A percentile compares a stretch with the other conserved stretches of the same genome.
phyloP scores from a whole-genome alignment of 2,329 filamentous ascomycete genomes.

The Colletotrichum orbiculare region DNA sequence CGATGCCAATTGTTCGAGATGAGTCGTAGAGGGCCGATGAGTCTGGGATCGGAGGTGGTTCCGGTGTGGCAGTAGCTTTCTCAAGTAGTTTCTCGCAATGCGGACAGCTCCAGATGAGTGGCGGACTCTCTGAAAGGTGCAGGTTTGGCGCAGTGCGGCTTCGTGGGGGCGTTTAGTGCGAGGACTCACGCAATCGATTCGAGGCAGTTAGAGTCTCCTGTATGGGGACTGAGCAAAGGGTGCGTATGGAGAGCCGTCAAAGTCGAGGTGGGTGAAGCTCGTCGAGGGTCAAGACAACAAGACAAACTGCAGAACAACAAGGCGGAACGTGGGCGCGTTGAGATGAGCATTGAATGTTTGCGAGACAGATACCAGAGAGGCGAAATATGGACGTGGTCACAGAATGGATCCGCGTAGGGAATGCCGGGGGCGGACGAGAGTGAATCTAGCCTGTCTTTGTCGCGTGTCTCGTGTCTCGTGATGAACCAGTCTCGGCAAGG shows the following conservation, averaged over 20 bases:
- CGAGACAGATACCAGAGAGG: constrained; percentile 11
- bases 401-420: constrained; percentile 8
- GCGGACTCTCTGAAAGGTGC: background rate
- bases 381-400: constrained; percentile 4
- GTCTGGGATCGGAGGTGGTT: no score
- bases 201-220: constrained; percentile 15
- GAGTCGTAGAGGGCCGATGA: no score
- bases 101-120: no score
- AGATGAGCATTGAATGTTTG: constrained; percentile 38
- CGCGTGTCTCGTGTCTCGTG: constrained; percentile 21
- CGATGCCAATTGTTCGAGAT: constrained; percentile 15
- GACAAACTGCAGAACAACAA: constrained; percentile 31
- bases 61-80: no score
- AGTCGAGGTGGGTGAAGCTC: constrained; percentile 13
- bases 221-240: background rate
- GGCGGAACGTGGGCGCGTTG: constrained; percentile 34
- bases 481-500: constrained; percentile 19
- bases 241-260: constrained; percentile 8
- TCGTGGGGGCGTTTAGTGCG: constrained; percentile 8
- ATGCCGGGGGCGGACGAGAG: constrained; percentile 5
- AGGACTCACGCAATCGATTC: constrained; percentile 4
- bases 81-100: no score
- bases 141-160: constrained; percentile 2
- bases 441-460: constrained; percentile 17
- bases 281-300: constrained; percentile 22